These are phyloP conservation scores for Hymenoscyphus fructigenus DNA, from an alignment of 2,329 filamentous ascomycete genomes.

Conservation along the genomic window DNA sequence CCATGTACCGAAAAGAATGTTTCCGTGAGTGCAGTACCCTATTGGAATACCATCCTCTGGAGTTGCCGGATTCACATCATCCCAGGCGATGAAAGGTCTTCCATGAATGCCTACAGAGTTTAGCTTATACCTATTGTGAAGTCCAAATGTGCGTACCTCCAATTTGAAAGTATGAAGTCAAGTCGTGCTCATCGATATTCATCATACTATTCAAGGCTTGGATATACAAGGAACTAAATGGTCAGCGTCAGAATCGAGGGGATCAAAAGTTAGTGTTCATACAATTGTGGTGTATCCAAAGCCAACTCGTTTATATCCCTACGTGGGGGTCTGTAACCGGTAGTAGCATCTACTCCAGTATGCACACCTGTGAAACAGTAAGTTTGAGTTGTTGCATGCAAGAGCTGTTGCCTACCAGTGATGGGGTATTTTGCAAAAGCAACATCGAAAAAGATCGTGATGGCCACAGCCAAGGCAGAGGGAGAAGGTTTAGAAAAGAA, in stretches of 20 bases:
- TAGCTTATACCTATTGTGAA: neutral
- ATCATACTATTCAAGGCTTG: conserved; percentile 17
- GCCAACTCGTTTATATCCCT: conserved; percentile 14
- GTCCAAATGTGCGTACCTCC: conserved; percentile 4
- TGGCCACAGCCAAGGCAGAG: neutral
- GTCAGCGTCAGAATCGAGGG: neutral
- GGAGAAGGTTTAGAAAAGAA: neutral
- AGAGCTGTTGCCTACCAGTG: neutral
- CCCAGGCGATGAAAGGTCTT: conserved; percentile 16
- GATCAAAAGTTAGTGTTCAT: neutral
- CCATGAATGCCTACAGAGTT: conserved; percentile 21
- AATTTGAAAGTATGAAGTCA: conserved; percentile 20
- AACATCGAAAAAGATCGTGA: neutral
- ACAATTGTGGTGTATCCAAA: conserved; percentile 13
- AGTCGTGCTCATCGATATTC: conserved; percentile 8
- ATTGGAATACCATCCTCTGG: conserved; percentile 1
- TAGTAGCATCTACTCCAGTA: conserved; percentile 10
- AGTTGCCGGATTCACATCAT: conserved; percentile 9
- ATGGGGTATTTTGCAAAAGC: neutral
- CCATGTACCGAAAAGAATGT: conserved; percentile 55
- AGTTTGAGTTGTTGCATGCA: neutral
- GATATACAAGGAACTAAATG: conserved; percentile 16
- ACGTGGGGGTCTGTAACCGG: conserved; percentile 13
- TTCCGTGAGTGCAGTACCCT: conserved; percentile 70
- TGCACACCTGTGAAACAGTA: conserved; percentile 9